Base-by-base conservation (phyloP, 106 monocot genomes). In the Xerophyta viscosa region DNA sequence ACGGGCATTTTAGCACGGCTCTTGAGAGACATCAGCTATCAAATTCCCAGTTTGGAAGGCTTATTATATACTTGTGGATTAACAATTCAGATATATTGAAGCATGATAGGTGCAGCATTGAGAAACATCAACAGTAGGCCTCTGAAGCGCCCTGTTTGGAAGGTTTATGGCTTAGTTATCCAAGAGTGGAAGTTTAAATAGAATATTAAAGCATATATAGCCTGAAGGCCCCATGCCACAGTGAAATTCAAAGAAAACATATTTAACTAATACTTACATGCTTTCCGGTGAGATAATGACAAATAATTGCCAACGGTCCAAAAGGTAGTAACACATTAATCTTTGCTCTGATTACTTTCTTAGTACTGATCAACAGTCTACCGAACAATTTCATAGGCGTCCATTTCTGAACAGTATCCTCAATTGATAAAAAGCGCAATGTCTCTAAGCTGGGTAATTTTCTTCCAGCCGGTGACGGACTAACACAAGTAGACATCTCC, bases 261-360 rank as follows among this genome's bases (percentile, higher is more conserved):
- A 20, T 46, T 6, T 15, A 24, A 22, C 21, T 24, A 17, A 27
- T 19, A 41, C 72, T 76, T 94, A 96, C 96, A 68, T 98, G 96
- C 43, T 80, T 98, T 13, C 69, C 53, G 48, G 81, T 86, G 53
- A 82, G 66, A 70, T 98, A 89, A 68, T 82, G 89, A 23, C 89
- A 78, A 45, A 89, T 45, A 51, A 98, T 58, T 12, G 89, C 89
- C 51, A 89, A 49, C 19, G 96, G 96, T 42, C 96, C 96, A 71
- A 98, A 98, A 28, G 96, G 96, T 44, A 89, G 66, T 11, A 98
- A 57, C n/a, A 98, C 41, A 37, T 89, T 89, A 31, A 98, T 85
- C 71, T 98, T 98, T 37, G 85, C 89, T 64, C 81, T 70, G 31
- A 98, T 30, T 56, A 98, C 96, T 29, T 65, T 57, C 21, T 74